Conservation (phyloP, 495 filamentous ascomycete species). For the Penicillium malachiteum region DNA sequence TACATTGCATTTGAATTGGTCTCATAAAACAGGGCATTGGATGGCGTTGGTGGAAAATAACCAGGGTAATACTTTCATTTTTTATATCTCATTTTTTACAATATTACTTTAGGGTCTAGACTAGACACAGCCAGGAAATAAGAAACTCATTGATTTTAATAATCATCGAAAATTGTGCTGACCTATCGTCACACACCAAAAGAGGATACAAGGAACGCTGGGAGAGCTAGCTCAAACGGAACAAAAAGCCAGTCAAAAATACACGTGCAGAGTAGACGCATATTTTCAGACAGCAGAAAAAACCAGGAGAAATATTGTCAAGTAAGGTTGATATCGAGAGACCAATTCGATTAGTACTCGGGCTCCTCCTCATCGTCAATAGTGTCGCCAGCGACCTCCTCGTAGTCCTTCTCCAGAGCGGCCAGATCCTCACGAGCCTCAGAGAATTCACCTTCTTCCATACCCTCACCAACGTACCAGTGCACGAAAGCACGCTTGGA, state of each 20-base stretch:
- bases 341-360: slow-evolving; percentile 60
- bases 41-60: slow-evolving; percentile 4
- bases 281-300: slow-evolving; percentile 25
- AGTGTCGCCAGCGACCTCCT: slow-evolving; percentile 80
- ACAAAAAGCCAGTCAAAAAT: background rate
- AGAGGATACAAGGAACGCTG: slow-evolving; percentile 23
- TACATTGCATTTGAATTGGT: background rate
- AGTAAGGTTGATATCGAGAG: background rate
- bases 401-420: slow-evolving; percentile 88
- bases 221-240: slow-evolving; percentile 23
- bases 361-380: slow-evolving; percentile 58
- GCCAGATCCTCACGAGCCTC: slow-evolving; percentile 90
- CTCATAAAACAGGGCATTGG: slow-evolving; percentile 5
- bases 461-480: slow-evolving; percentile 94
- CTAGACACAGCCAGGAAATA: too few relatives aligned
- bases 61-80: too few relatives aligned
- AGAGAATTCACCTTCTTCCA: slow-evolving; percentile 93
- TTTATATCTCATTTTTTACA: too few relatives aligned
- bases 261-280: slow-evolving; percentile 9
- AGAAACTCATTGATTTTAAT: slow-evolving; percentile 2
- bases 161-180: background rate
- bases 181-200: background rate
- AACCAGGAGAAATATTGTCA: slow-evolving; percentile 19
- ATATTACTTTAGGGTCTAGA: too few relatives aligned
- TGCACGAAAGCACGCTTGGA: slow-evolving; percentile 93